These are phyloP conservation scores for Sporisorium graminicola DNA, from an alignment of 1,284 basidiomycete genomes.

Conservation along the genomic window DNA sequence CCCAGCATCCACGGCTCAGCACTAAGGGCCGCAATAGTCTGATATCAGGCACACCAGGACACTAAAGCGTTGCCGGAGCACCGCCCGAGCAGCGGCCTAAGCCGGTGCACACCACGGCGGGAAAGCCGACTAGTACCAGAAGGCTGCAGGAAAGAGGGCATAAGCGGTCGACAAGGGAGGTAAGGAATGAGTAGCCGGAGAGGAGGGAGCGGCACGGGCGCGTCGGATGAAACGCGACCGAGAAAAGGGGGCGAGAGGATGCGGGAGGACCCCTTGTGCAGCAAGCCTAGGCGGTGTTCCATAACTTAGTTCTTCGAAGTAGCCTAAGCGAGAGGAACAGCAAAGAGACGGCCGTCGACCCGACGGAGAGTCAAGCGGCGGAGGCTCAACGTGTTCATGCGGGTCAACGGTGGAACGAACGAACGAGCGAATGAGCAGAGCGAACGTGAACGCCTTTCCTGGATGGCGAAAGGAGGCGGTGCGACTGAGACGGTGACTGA, in stretches of 20 bases:
- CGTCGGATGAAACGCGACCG: not conserved
- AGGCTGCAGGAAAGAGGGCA: not conserved
- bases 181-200: slow-evolving; percentile 5
- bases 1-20: not conserved
- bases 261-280: not conserved
- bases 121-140: not conserved
- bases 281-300: not conserved
- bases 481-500: not conserved
- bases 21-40: not conserved
- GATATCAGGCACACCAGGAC: not conserved
- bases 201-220: not conserved
- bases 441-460: not conserved
- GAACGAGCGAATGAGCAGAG: not conserved
- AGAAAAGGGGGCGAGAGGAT: too few relatives aligned
- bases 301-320: not conserved
- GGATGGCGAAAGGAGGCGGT: not conserved
- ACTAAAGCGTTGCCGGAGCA: not conserved
- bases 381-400: not conserved
- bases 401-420: not conserved
- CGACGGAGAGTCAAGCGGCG: not conserved
- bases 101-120: not conserved
- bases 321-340: not conserved
- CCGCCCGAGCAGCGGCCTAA: not conserved
- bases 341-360: not conserved
- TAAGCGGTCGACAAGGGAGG: not conserved